These are phyloP conservation scores for Scalesia atractyloides DNA, from an alignment of 129 eudicot species.

Conservation along the genomic window DNA sequence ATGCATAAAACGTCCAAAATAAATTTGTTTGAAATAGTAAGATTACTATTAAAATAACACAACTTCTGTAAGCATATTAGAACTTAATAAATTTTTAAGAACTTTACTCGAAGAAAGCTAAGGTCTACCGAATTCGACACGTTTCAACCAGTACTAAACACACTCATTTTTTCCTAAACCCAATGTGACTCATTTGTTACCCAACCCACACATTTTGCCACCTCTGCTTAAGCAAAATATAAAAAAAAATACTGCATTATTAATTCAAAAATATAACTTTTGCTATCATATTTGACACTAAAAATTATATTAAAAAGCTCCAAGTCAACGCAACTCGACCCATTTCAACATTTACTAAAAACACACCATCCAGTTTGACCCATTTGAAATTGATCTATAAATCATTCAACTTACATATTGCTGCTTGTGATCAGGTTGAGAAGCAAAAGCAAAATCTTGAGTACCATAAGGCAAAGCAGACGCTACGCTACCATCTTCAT, in stretches of 20 bases:
- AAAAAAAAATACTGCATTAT: neutral
- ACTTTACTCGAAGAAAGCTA: neutral
- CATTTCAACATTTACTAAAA: neutral
- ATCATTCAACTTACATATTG: constrained; percentile 39
- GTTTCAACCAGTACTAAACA: neutral
- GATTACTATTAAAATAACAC: neutral
- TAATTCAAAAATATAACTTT: neutral
- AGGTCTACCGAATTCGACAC: neutral
- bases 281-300: neutral
- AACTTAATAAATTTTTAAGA: neutral
- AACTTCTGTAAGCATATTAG: neutral
- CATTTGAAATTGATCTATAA: neutral
- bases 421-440: constrained; percentile 40
- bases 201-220: neutral
- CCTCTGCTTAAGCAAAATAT: neutral
- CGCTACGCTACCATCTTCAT: constrained; percentile 45
- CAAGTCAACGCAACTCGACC: neutral
- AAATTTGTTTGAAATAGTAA: neutral
- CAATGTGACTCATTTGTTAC: neutral
- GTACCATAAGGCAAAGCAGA: constrained; percentile 37
- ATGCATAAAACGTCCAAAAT: neutral
- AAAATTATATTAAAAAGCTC: neutral
- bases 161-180: neutral
- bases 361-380: neutral
- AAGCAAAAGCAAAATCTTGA: constrained; percentile 41